Evolutionary conservation across 2,329 filamentous ascomycete species (phyloP), one percentile per base, ranked within the genome.

Genomic region (Teratosphaeriaceae sp.): DNA sequence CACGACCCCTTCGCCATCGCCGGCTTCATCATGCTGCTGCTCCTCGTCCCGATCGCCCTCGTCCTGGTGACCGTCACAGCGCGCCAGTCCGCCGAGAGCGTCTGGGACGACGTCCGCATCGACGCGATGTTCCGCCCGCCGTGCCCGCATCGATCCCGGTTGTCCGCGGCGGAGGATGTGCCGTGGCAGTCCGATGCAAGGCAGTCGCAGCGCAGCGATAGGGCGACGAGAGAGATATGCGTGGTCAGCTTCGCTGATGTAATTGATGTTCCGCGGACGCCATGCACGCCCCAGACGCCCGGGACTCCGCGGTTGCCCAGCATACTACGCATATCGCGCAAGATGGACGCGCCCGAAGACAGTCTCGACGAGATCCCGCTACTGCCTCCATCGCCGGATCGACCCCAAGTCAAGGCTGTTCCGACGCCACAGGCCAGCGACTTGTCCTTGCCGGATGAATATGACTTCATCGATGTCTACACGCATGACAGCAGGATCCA

Each of bases 1-100:
- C 3, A 20, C 22, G 41, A 43, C 34, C 41, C 41, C 15, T 43
- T 43, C 22, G 41, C 41, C 6, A 30, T 43, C 11, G 18, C 23
- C 12, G 41, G 41, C 34, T 27, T 38, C 41, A 31, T 43, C 31
- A 7, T 43, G 8, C 34, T 43, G 2, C 11, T 31, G 12, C 8
- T 31, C 9, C 30, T 33, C 13, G 23, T 43, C 4, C 21, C 24
- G 7, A 22, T 43, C 21, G 33, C 41, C 9, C 13, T 43, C 2
- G 30, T 43, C 22, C 16, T 43, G 2, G 18, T 43, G 21, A 38
- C 33, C 2, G 20, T 43, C 20, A 38, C 34, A 12, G 15, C 41
- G 6, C 33, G 41, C 7, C 41, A 34, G 13, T 43, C 41, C 5
- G 41, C 21, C 12, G 21, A 43, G 15, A 40, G 23, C n/a, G 23